A percentile compares a stretch with the other conserved stretches of the same genome.
These are phyloP conservation scores for Galerina marginata DNA, from an alignment of 768 basidiomycete species.

Conservation along the genomic window DNA sequence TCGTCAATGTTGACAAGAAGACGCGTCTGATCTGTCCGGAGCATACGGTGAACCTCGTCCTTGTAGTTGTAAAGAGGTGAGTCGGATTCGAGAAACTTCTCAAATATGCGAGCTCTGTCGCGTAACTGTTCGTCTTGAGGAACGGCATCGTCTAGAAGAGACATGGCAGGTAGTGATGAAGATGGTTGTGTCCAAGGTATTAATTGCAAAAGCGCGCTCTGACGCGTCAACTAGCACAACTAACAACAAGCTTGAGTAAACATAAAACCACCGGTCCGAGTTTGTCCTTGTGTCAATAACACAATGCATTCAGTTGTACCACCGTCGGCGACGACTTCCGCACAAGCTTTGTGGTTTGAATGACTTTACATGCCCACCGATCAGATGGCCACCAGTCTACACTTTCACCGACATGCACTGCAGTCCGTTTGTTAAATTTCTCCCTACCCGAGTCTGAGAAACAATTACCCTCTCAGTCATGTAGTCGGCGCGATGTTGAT, in stretches of 20 bases:
- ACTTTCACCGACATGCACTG: no score
- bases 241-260: not conserved
- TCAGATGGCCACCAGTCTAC: no score
- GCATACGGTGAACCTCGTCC: conserved; percentile 82
- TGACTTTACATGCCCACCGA: no score
- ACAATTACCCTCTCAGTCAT: no score
- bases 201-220: conserved; percentile 25
- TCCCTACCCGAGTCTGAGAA: no score
- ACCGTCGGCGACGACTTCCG: no score
- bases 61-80: conserved; percentile 79
- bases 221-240: conserved; percentile 33
- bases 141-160: conserved; percentile 60
- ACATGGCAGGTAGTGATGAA: conserved; percentile 33
- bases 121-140: conserved; percentile 74
- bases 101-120: conserved; percentile 79
- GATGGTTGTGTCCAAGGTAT: conserved; percentile 16
- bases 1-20: conserved; percentile 97
- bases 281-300: no score
- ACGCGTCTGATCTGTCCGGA: conserved; percentile 82
- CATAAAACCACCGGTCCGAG: not conserved
- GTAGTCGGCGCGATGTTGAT: no score
- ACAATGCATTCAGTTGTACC: no score
- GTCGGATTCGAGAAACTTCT: conserved; percentile 80
- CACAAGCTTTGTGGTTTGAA: no score
- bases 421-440: no score